These are phyloP conservation scores for Drechslera avenae DNA, from an alignment of 2,329 filamentous ascomycete genomes.

Conservation along the genomic window DNA sequence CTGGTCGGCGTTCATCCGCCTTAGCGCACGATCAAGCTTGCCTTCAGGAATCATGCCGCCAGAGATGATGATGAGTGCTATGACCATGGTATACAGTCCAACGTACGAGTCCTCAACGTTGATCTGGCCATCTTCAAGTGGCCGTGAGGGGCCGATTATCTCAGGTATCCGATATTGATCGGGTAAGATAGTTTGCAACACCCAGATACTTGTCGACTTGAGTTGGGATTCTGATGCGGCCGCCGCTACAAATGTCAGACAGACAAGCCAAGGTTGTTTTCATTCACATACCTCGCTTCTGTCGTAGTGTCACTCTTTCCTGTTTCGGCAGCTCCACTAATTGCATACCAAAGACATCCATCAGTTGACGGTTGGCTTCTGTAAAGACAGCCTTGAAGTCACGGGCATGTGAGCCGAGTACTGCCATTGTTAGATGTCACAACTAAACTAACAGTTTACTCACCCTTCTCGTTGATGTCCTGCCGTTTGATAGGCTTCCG, in stretches of 20 bases:
- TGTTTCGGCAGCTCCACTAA: constrained; percentile 79
- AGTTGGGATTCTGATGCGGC: constrained; percentile 59
- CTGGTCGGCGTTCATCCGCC: constrained; percentile 74
- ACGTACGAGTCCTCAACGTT: constrained; percentile 78
- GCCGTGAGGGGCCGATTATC: constrained; percentile 71
- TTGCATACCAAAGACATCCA: constrained; percentile 85
- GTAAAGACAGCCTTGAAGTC: constrained; percentile 79
- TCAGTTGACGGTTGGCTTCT: constrained; percentile 73
- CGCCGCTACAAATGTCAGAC: constrained; percentile 50
- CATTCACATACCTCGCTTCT: constrained; percentile 69
- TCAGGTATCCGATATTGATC: constrained; percentile 64
- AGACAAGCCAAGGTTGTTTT: background rate
- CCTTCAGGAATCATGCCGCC: constrained; percentile 76
- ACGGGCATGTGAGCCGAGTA: constrained; percentile 71
- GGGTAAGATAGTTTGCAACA: constrained; percentile 76
- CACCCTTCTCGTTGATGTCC: constrained; percentile 62
- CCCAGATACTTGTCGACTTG: constrained; percentile 70
- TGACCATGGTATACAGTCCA: constrained; percentile 78
- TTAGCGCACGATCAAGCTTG: constrained; percentile 77
- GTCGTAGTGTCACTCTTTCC: constrained; percentile 80
- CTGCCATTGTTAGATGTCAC: constrained; percentile 43
- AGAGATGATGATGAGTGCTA: constrained; percentile 74
- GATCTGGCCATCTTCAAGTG: constrained; percentile 57
- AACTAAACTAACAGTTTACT: background rate
- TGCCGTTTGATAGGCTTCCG: constrained; percentile 62